A percentile compares a stretch with the other conserved stretches of the same genome.
phyloP scores from a whole-genome alignment of 805 yeast genomes.

The Saccharomycopsis sp. region DNA sequence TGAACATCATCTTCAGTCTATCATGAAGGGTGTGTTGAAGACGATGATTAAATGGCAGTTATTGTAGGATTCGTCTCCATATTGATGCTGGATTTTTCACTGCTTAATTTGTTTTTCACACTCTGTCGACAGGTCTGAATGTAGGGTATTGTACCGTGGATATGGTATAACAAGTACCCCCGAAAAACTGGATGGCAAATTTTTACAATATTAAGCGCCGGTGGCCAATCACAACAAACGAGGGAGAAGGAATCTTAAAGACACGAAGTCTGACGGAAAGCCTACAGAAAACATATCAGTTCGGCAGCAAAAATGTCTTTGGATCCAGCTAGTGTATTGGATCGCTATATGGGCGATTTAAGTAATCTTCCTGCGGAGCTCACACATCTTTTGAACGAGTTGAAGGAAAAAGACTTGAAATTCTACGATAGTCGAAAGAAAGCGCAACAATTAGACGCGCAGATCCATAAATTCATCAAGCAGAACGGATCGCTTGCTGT shows the following conservation, averaged over 20 bases:
- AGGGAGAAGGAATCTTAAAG: too few relatives aligned
- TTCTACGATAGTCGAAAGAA: constrained; percentile 61
- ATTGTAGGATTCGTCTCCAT: constrained; percentile 64
- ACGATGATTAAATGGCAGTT: constrained; percentile 55
- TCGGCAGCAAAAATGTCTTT: neutral
- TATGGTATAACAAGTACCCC: too few relatives aligned
- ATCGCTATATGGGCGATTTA: constrained; percentile 64
- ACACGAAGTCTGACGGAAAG: too few relatives aligned
- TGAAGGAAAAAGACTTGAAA: constrained; percentile 60
- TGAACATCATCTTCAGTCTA: neutral
- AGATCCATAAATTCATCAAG: constrained; percentile 73
- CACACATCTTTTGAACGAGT: constrained; percentile 71
- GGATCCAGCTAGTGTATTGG: constrained; percentile 87
- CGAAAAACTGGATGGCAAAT: neutral
- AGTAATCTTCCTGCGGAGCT: constrained; percentile 86
- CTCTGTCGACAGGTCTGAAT: neutral
- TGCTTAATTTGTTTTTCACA: neutral
- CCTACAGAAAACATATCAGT: too few relatives aligned
- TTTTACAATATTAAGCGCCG: neutral
- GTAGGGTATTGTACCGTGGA: neutral
- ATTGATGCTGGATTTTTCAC: neutral
- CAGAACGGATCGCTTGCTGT: constrained; percentile 76
- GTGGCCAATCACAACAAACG: neutral
- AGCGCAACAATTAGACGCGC: constrained; percentile 66
- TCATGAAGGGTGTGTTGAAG: constrained; percentile 31